Base-by-base conservation (phyloP, 1,139 yeast species). In the Geotrichum cucujoidarum region DNA sequence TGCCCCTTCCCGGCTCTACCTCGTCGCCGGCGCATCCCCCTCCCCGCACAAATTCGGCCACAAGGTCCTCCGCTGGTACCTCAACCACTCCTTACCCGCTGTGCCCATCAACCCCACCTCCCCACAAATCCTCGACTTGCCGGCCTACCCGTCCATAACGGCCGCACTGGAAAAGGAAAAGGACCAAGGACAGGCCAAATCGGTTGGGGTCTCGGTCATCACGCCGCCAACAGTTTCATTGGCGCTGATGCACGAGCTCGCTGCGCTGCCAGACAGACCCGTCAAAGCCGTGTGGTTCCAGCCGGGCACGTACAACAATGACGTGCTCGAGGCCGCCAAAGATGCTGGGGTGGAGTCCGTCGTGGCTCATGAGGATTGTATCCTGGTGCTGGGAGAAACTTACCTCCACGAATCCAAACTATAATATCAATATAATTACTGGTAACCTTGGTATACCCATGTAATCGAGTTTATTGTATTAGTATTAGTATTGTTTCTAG, bases 251-350 rank as follows among this genome's bases (percentile, higher is more conserved):
- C 63, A 71, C 40, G 74, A 73, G 40, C 69, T 75, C 18, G 68
- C 41, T 41, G 60, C 6, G 56, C 69, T 49, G 61, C 64, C 69
- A 18, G 57, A 55, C 8, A 18, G 18, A 27, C 18, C 44, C 14
- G 68, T 86, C 25, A 76, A 75, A 55, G 81, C 83, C 0, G 68
- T 84, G 25, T 86, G 95, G 95, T 80, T 84, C 54, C 95, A 86
- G 61, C 95, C 95, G 0, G 95, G 95, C 0, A 75, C 87, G 31
- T 83, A 76, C 55, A 80, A 83, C 57, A 63, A 65, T 7, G 72
- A 68, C n/a, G 81, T 80, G 2, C 63, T 83, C 42, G 70, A 72
- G 1, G 60, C 63, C 7, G 79, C 79, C 1, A 59, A 65, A 34
- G 60, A 59, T 6, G 58, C 65, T 13, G 57, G 57, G 1, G 57